These are phyloP conservation scores for Dactylellina parvicollis DNA, from an alignment of 2,329 filamentous ascomycete genomes.

Conservation along the genomic window DNA sequence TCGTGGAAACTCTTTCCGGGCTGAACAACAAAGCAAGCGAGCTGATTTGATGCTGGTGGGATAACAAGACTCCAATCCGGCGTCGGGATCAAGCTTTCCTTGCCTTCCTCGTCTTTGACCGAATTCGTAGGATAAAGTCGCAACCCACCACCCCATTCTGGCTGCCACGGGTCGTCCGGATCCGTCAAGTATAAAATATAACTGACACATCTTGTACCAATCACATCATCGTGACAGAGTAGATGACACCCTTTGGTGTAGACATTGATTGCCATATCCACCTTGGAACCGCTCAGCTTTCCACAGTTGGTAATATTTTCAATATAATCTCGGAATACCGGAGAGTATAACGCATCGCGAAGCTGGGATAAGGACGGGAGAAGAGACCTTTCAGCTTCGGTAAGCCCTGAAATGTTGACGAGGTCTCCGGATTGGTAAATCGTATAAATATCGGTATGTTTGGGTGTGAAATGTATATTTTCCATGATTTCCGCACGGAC, in stretches of 20 bases:
- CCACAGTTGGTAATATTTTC: constrained; percentile 86
- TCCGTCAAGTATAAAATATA: constrained; percentile 97
- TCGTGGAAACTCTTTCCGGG: constrained; percentile 99
- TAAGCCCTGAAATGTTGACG: constrained; percentile 93
- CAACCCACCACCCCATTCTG: constrained; percentile 91
- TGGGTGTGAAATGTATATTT: constrained; percentile 94
- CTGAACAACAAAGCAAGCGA: constrained; percentile 97
- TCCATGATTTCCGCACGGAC: constrained; percentile 89
- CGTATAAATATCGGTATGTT: constrained; percentile 99
- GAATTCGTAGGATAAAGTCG: constrained; percentile 81
- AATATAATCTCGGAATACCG: constrained; percentile 86
- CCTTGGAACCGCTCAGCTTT: constrained; percentile 88
- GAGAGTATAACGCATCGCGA: constrained; percentile 94
- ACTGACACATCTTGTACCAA: constrained; percentile 93
- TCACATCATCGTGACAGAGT: constrained; percentile 97
- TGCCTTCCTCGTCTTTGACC: constrained; percentile 68
- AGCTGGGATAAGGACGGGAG: constrained; percentile 88
- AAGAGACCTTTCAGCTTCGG: constrained; percentile 83
- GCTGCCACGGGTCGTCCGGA: constrained; percentile 87
- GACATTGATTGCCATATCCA: constrained; percentile 98
- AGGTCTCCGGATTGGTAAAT: constrained; percentile 98
- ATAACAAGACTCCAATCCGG: constrained; percentile 83
- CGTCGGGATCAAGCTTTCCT: constrained; percentile 80
- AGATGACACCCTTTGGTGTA: constrained; percentile 97
- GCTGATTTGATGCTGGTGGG: constrained; percentile 94